Conservation (phyloP, 2,329 filamentous ascomycete species). For the Rutstroemia sydowiana region DNA sequence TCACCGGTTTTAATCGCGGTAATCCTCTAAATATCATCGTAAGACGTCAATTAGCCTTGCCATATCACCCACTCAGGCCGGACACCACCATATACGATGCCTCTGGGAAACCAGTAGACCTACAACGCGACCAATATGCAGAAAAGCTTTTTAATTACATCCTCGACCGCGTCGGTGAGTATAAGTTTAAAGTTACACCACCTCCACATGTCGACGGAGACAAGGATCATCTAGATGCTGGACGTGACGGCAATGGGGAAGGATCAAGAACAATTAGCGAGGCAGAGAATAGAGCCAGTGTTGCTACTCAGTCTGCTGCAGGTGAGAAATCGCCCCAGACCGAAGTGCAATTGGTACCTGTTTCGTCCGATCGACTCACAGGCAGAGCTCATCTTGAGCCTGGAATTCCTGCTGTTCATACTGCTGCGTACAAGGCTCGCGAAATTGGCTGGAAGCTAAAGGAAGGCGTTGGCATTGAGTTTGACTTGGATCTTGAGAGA, state of each 20-base stretch:
- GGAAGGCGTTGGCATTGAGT: constrained; percentile 51
- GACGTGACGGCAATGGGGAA: constrained; percentile 67
- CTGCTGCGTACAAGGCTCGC: constrained; percentile 69
- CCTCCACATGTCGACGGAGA: constrained; percentile 74
- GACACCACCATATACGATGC: constrained; percentile 85
- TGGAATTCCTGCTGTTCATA: constrained; percentile 59
- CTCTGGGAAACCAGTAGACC: constrained; percentile 70
- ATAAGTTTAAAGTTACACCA: constrained; percentile 69
- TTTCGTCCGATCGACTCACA: constrained; percentile 61
- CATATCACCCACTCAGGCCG: constrained; percentile 74
- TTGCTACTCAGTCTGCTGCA: constrained; percentile 49
- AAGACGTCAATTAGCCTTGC: constrained; percentile 79
- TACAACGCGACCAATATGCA: constrained; percentile 69
- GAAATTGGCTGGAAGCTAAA: constrained; percentile 77
- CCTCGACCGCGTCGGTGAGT: constrained; percentile 82
- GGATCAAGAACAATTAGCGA: constrained; percentile 65
- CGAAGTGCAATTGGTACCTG: constrained; percentile 51
- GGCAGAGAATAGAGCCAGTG: constrained; percentile 56
- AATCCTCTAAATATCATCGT: constrained; percentile 91
- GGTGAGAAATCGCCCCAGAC: constrained; percentile 13
- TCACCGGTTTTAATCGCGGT: constrained; percentile 91
- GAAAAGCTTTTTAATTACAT: constrained; percentile 95
- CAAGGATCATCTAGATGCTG: constrained; percentile 71
- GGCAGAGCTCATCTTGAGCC: constrained; percentile 66
- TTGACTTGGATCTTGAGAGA: constrained; percentile 63